phyloP scores from a whole-genome alignment of 2,329 filamentous ascomycete species.

The Penicillium sp. region DNA sequence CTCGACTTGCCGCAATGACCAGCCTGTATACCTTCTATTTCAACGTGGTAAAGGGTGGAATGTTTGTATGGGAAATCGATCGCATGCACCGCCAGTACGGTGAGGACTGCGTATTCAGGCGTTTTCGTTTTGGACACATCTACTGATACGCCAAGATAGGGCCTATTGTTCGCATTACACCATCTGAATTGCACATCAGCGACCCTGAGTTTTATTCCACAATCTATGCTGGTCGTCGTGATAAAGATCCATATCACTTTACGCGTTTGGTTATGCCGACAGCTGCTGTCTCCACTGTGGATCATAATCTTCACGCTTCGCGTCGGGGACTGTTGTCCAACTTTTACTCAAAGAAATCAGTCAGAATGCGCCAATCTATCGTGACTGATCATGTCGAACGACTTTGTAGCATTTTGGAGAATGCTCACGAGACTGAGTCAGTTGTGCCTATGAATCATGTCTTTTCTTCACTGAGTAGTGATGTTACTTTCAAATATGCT shows the following conservation, averaged over 20 bases:
- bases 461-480: slow-evolving; percentile 32
- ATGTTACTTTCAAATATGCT: slow-evolving; percentile 34
- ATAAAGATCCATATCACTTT: slow-evolving; percentile 25
- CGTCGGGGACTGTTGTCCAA: slow-evolving; percentile 45
- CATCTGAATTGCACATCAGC: slow-evolving; percentile 39
- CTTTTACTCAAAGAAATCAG: slow-evolving; percentile 48
- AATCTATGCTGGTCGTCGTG: slow-evolving; percentile 30
- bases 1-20: slow-evolving; percentile 35
- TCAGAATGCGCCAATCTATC: slow-evolving; percentile 38
- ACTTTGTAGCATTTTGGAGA: slow-evolving; percentile 17
- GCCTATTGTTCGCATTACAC: slow-evolving; percentile 40
- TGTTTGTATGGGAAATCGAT: slow-evolving; percentile 36
- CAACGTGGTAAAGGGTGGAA: slow-evolving; percentile 34
- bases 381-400: slow-evolving; percentile 32
- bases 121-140: too few relatives aligned
- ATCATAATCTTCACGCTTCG: slow-evolving; percentile 44
- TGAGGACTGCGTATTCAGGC: slow-evolving; percentile 3
- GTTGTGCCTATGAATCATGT: slow-evolving; percentile 21
- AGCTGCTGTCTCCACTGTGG: slow-evolving; percentile 36
- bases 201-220: slow-evolving; percentile 38
- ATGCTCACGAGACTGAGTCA: background rate
- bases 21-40: slow-evolving; percentile 39
- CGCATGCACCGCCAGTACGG: slow-evolving; percentile 40
- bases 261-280: slow-evolving; percentile 9
- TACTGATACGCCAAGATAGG: slow-evolving; percentile 17